Evolutionary conservation across 306 rosid species (phyloP), one percentile per base, ranked within the genome.

Genomic region (Glycine latifolia): DNA sequence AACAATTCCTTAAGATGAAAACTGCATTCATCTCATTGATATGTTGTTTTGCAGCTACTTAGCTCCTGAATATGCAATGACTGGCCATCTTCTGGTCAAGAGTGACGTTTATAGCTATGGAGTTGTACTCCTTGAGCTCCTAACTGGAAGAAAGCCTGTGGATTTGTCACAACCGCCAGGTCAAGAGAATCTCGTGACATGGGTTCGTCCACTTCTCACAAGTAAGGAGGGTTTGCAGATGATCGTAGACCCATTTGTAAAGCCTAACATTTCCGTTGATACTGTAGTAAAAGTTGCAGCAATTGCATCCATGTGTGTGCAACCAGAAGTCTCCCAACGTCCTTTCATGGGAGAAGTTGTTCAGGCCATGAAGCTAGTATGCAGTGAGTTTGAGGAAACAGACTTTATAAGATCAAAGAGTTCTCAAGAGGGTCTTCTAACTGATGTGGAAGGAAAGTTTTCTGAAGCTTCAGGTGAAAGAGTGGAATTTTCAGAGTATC

Each of bases 271-370:
- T 69, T 75, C 97, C 9, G 73, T 76, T 63, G 97, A 89, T 67
- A 83, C 87, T 43, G 80, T 88, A 59, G 84, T 92, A 49, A 95
- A 92, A 88, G 94, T 92, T 13, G 97, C 99, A 16, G 99, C 98
- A 55, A 95, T 95, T 66, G 98, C 97, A 63, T 95, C 99, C 13
- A 95, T 92, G 98, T 95, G 99, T 31, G 95, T 95, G 74, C 99
- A 95, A 76, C 98, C 98, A 0, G 99, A 95, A 87, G 98, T 92
- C 26, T 86, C 94, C 48, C 98, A 93, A 69, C 92, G 98, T 8
- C 98, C 98, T 20, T 95, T 91, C 92, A 95, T 95, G 99, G 97
- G 99, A 1, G 99, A 95, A 88, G 99, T 95, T 61, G 94, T 95
- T 82, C 99, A 95, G 86, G 98, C 98, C 63, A 82, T 93, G 81